Percentiles rank a stretch among this genome's conserved stretches.
These are phyloP conservation scores for Malassezia dermatis DNA, from an alignment of 1,284 basidiomycete genomes.

Conservation along the genomic window DNA sequence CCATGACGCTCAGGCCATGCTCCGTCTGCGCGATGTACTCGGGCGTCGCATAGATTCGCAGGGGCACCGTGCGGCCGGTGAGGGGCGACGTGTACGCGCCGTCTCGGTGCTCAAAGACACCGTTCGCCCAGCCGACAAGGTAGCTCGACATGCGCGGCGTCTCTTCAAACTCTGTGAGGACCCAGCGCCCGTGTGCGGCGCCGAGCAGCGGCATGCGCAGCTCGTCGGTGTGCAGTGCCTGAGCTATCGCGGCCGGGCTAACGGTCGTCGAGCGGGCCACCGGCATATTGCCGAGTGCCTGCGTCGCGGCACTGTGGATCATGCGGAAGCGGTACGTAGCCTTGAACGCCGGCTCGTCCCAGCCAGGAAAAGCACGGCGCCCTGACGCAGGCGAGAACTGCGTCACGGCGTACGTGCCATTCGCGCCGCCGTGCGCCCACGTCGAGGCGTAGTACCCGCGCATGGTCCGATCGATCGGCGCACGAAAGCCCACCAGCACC, in stretches of 20 bases:
- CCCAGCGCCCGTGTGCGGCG: slow-evolving; percentile 47
- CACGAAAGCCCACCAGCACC: slow-evolving; percentile 19
- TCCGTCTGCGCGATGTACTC: slow-evolving; percentile 68
- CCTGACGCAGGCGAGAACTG: slow-evolving; percentile 67
- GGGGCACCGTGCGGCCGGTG: slow-evolving; percentile 66
- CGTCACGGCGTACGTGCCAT: slow-evolving; percentile 35
- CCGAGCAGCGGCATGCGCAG: slow-evolving; percentile 56
- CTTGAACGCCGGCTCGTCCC: slow-evolving; percentile 93
- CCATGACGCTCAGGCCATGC: slow-evolving; percentile 73
- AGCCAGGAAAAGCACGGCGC: slow-evolving; percentile 55
- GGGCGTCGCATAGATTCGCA: slow-evolving; percentile 68
- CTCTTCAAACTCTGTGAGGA: slow-evolving; percentile 29
- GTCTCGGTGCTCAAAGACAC: slow-evolving; percentile 63
- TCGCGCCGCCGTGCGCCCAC: slow-evolving; percentile 48
- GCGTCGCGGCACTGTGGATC: slow-evolving; percentile 63
- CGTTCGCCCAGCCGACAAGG: slow-evolving; percentile 82
- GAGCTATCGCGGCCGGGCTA: slow-evolving; percentile 5
- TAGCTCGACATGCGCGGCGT: slow-evolving; percentile 66
- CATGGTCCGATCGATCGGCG: slow-evolving; percentile 19
- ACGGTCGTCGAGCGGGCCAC: slow-evolving; percentile 1
- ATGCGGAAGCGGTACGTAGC: slow-evolving; percentile 70
- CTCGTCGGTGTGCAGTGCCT: slow-evolving; percentile 51
- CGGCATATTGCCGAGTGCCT: slow-evolving; percentile 66
- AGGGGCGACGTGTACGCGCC: slow-evolving; percentile 67
- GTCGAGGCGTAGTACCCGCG: slow-evolving; percentile 24